Percentiles rank a stretch among this genome's conserved stretches.
Conservation (phyloP, 192 early-diverging fungal genomes). For the Polychytrium aggregatum region DNA sequence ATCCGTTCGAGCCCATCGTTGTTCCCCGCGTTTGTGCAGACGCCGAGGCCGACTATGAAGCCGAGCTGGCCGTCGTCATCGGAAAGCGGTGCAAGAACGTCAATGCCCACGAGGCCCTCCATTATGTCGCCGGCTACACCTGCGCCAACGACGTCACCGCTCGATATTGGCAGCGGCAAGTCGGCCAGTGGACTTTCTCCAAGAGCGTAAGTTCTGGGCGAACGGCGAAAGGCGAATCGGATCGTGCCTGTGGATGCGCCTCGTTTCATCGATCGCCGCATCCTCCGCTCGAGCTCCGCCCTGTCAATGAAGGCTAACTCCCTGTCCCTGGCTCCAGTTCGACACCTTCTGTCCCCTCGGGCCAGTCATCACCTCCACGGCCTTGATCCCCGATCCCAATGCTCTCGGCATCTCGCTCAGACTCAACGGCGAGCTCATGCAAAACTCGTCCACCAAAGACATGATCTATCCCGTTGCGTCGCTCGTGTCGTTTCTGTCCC, state of each 20-base stretch:
- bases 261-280: no score
- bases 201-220: slow-evolving; percentile 21
- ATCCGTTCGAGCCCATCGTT: slow-evolving; percentile 29
- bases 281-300: no score
- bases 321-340: slow-evolving; percentile 19
- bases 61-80: slow-evolving; percentile 50
- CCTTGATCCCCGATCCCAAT: slow-evolving; percentile 36
- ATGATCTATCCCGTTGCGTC: slow-evolving; percentile 45
- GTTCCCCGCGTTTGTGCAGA: slow-evolving; percentile 37
- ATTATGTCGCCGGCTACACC: slow-evolving; percentile 47
- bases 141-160: slow-evolving; percentile 49
- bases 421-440: slow-evolving; percentile 35
- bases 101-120: slow-evolving; percentile 27
- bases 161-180: slow-evolving; percentile 42
- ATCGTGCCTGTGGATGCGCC: no score
- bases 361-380: slow-evolving; percentile 39
- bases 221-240: no score
- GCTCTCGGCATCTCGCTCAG: slow-evolving; percentile 28
- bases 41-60: slow-evolving; percentile 49
- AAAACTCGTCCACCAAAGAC: slow-evolving; percentile 36
- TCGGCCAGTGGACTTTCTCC: slow-evolving; percentile 48
- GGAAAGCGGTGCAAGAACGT: slow-evolving; percentile 39
- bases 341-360: slow-evolving; percentile 50
- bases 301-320: no score
- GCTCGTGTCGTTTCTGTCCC: slow-evolving; percentile 46